Base-by-base conservation (phyloP, 1,139 yeast genomes). In the Saccharomyces hybrid region DNA sequence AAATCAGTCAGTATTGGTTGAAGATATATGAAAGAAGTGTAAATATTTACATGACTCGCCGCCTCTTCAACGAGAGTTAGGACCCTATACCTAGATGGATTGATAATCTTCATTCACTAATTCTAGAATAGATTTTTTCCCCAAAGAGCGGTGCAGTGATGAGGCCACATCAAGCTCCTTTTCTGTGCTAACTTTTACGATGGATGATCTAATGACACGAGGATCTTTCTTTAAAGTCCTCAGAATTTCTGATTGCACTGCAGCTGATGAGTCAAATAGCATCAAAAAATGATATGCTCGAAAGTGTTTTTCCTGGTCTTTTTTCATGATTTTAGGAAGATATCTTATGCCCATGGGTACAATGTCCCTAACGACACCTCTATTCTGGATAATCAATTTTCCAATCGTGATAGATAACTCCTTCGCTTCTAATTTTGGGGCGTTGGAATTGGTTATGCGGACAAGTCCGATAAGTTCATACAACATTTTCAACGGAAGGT, bases 401-500 rank as follows among this genome's bases (percentile, higher is more conserved):
- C 98, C 98, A 32, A 90, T 79, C 5, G 95, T 88, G 20, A 84
- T 77, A n/a, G 85, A 86, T 48, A 69, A 64, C 68, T 79, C 80
- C 60, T 77, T 82, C 9, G 93, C 93, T 63, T 87, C 95, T 50
- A 76, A 73, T 54, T 80, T 78, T 49, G 79, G 78, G 50, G 75
- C 73, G 38, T 75, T 66, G 2, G 85, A 83, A 60, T 82, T 81
- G 27, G 82, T 72, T 48, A 84, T 82, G 75, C 97, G 88, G 23
- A 96, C 90, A 61, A 90, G 86, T 51, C 96, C 96, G 59, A 90
- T 80, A 51, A 91, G 76, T 75, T 91, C 98, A 77, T 91, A 91
- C 58, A 89, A 80, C 98, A 91, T 91, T 38, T 59, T 46, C 7
- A 27, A 5, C 28, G 8, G 2, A 34, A 26, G 25, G 27, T 23